Evolutionary conservation across 1,139 yeast species (phyloP), one percentile per base, ranked within the genome.

Genomic region (Suhomyces panamericanus): DNA sequence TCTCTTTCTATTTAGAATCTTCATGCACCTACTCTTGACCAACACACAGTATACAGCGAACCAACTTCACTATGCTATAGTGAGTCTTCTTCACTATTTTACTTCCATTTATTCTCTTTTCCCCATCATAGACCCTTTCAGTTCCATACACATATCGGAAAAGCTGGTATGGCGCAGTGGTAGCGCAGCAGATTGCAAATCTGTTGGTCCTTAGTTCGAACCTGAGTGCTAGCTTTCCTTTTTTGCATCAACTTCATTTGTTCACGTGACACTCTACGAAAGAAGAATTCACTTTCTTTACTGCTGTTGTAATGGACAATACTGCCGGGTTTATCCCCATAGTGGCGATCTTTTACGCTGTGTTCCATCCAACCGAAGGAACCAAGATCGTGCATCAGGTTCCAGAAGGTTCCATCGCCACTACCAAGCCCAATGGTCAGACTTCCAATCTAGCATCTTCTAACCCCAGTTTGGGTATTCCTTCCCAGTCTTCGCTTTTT

Each of bases 361-460:
- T 88, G 0, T 93, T 93, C 66, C 97, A 95, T 58, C 97, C 97
- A 0, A 87, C 93, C 0, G 96, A 89, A 57, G 99, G 99, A 1
- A 86, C 99, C 0, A 87, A 90, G 63, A 91, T 93, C n/a, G 79
- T 88, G 4, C 87, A 87, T 56, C 97, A 95, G 60, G 96, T 89
- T 1, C 99, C 99, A 1, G 47, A 77, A 76, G 49, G 89, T 77
- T 43, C 77, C 72, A 49, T 78, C 73, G 64, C 63, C 13, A 52
- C 66, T 4, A 60, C 67, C 29, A 56, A 56, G 24, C 42, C 41
- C n/a, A 33, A 34, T 22, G 24, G 6, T 6, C 16, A 35, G 30
- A 22, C 26, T 9, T 16, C 32, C 29, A 27, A 17, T n/a, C 32
- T 24, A 3, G 24, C 33, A 11, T 10, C 30, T 6, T 17, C 16